Percentiles rank a stretch among this genome's conserved stretches.
These are phyloP conservation scores for Aspergillus puulaauensis DNA, from an alignment of 2,329 filamentous ascomycete species.

Conservation along the genomic window DNA sequence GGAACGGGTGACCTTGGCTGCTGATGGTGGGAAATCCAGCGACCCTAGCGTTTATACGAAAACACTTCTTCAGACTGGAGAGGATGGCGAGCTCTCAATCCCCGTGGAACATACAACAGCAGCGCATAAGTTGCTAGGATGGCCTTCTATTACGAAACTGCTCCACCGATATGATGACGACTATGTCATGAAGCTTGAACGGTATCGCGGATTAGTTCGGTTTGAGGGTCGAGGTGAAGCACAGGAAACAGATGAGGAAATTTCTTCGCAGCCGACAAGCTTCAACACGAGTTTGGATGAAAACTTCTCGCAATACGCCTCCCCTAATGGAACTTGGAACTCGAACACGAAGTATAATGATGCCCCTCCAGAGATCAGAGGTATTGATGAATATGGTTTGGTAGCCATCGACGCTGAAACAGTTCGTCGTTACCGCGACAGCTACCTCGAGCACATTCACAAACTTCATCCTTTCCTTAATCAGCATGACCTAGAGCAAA, in stretches of 20 bases:
- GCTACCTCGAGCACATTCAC: slow-evolving; percentile 61
- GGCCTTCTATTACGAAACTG: slow-evolving; percentile 67
- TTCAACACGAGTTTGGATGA: slow-evolving; percentile 26
- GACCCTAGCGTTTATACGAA: not conserved
- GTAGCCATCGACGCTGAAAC: slow-evolving; percentile 55
- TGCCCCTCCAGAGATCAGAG: slow-evolving; percentile 42
- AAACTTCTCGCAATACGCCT: slow-evolving; percentile 36
- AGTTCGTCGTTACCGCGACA: slow-evolving; percentile 51
- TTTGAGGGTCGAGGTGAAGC: slow-evolving; percentile 80
- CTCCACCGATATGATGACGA: slow-evolving; percentile 62
- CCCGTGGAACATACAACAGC: slow-evolving; percentile 85
- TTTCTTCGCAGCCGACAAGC: slow-evolving; percentile 31
- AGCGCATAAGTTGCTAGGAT: slow-evolving; percentile 77
- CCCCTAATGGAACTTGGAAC: slow-evolving; percentile 55
- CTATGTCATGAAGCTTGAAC: slow-evolving; percentile 76
- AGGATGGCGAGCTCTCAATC: slow-evolving; percentile 64
- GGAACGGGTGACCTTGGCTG: slow-evolving; percentile 4
- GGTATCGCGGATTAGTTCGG: slow-evolving; percentile 69
- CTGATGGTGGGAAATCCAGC: slow-evolving; percentile 3
- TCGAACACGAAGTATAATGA: slow-evolving; percentile 33
- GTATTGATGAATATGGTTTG: slow-evolving; percentile 50
- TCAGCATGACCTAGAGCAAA: slow-evolving; percentile 49
- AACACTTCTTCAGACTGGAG: slow-evolving; percentile 20
- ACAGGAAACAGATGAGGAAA: slow-evolving; percentile 56
- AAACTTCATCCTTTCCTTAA: slow-evolving; percentile 65